Base-by-base conservation (phyloP, 192 early-diverging fungal genomes). In the Coemansia sp. region DNA sequence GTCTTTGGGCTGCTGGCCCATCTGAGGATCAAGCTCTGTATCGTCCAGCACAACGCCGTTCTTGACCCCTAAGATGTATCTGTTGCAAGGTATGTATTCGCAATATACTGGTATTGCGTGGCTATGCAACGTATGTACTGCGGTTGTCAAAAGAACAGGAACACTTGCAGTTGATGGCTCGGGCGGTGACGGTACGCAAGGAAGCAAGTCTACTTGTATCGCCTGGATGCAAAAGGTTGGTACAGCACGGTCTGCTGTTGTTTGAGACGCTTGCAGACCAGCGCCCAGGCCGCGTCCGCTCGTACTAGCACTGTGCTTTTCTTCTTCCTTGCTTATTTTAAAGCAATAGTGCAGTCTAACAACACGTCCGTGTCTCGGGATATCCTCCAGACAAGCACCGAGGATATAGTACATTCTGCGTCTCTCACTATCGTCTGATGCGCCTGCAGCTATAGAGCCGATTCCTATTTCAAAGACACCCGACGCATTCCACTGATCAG, bases 41-140 rank as follows among this genome's bases (percentile, higher is more conserved):
- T 73, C 74, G n/a, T 81, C 79, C 15, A 73, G 52, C 5, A 63
- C 67, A 0, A 81, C 50, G 13, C 79, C 79, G 20, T 69, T 62
- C 3, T 59, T 52, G 1, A 81, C 79, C 0, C 79, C 79, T 10
- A 81, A 61, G 5, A 81, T 45, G 45, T 73, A 81, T 20, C 22
- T 56, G 22, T 59, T 57, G 34, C 45, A 29, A 43, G 38, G 61
- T 3, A 67, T 11, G 9, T 67, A 61, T 45, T 75, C 70, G 52
- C 79, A 81, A 42, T 81, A 81, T 4, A 65, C 60, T 9, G 79
- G 79, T 15, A 81, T 81, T 13, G 74, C 73, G 38, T 81, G 74
- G 46, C 63, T 75, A 46, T 66, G 67, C 17, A 81, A 62, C 1
- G 70, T 75, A 53, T 81, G 79, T 0, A 53, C 56, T 3, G 45